Evolutionary conservation across 1,284 basidiomycete species (phyloP), one percentile per base, ranked within the genome.

Genomic region (Cutaneotrichosporon sp.): DNA sequence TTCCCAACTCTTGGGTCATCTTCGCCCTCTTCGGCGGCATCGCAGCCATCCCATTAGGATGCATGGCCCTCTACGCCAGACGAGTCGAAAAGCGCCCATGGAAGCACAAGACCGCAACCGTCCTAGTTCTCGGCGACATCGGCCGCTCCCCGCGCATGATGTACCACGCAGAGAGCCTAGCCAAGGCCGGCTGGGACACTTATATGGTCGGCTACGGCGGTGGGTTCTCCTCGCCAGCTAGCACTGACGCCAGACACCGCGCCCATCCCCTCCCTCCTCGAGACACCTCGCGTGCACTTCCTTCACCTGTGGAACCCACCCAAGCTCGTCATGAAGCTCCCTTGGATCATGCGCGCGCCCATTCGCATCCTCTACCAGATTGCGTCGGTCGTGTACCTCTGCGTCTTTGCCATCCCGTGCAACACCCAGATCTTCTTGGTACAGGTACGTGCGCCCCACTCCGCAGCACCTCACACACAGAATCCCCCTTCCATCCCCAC

Each of bases 401-500:
- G 67, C 1, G 73, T 90, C 24, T 82, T 87, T 62, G 80, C 80
- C 42, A 84, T 92, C 22, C 82, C 85, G 0, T 81, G 84, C 36
- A 84, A 90, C 7, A 91, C 94, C 0, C 89, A 94, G 75, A 89
- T 90, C 69, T 87, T 98, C 56, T 78, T 98, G 58, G 91, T 97
- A 1, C 95, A 97, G 83, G 92, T 92, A 64, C 52, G 86, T 79
- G 52, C 20, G 14, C 13, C 16, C 10, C 18, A 10, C 18, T 36
- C 4, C 29, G 0, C 1, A 29, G n/a, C 56, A n/a, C n/a, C n/a
- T n/a, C n/a, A 58, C 24, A 61, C 29, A 38, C 80, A 97, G 91
- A 99, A 97, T 71, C 97, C 97, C 14, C 97, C 97, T 3, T 92
- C 91, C 58, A 92, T 99, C 24, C 97, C 97, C 0, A 95, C 95